These are phyloP conservation scores for Oryza glaberrima DNA, from an alignment of 176 grass and related monocot species.

Conservation along the genomic window DNA sequence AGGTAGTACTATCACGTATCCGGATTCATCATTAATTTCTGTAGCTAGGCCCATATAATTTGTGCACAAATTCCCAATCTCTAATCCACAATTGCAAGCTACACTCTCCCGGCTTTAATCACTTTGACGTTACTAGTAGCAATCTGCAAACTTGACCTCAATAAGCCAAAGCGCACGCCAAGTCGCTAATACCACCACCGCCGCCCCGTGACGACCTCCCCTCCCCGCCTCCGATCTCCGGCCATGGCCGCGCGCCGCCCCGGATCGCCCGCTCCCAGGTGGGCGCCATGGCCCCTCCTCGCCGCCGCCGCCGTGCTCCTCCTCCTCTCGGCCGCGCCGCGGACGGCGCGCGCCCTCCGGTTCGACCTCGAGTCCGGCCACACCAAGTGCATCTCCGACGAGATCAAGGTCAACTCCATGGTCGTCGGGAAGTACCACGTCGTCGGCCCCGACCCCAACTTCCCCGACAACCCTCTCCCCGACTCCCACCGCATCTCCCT, in stretches of 20 bases:
- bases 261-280: slow-evolving; percentile 40
- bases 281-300: slow-evolving; percentile 29
- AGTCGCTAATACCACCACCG: background rate
- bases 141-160: slow-evolving; percentile 11
- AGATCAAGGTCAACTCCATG: slow-evolving; percentile 91
- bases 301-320: slow-evolving; percentile 13
- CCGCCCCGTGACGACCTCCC: slow-evolving; percentile 29
- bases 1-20: too few species aligned
- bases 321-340: slow-evolving; percentile 27
- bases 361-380: slow-evolving; percentile 91
- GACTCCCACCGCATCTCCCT: slow-evolving; percentile 90
- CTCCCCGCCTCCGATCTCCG: slow-evolving; percentile 42
- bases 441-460: slow-evolving; percentile 51
- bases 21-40: too few species aligned
- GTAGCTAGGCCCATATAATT: too few species aligned
- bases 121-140: slow-evolving; percentile 5
- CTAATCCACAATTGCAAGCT: slow-evolving; percentile 17
- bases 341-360: slow-evolving; percentile 44
- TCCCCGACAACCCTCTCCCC: slow-evolving; percentile 68
- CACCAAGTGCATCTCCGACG: slow-evolving; percentile 97
- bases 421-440: slow-evolving; percentile 87
- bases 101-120: slow-evolving; percentile 39
- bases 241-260: slow-evolving; percentile 53
- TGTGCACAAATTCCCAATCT: background rate
- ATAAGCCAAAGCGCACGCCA: slow-evolving; percentile 21